Conservation (phyloP, 805 yeast genomes). For the Ogataea paradorogensis region DNA sequence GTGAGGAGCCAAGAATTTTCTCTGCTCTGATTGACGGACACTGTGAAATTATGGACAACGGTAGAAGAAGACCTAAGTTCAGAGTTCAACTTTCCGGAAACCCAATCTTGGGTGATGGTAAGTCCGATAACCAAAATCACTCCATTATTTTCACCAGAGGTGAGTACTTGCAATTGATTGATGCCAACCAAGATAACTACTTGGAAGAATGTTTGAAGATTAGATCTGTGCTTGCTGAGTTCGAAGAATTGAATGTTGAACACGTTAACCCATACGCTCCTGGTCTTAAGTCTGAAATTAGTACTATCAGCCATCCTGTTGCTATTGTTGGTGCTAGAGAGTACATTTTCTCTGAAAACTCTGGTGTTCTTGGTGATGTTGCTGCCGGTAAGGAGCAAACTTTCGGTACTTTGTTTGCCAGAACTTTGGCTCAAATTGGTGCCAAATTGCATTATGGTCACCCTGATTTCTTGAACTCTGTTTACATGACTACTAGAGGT, state of each 20-base stretch:
- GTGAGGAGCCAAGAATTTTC: conserved; percentile 68
- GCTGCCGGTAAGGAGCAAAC: conserved; percentile 92
- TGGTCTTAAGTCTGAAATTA: conserved; percentile 52
- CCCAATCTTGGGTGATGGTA: conserved; percentile 86
- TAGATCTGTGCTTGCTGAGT: conserved; percentile 77
- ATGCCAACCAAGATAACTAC: conserved; percentile 85
- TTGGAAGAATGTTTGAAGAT: conserved; percentile 82
- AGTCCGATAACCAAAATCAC: conserved; percentile 84
- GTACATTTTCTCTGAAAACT: conserved; percentile 81
- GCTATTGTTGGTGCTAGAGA: conserved; percentile 88
- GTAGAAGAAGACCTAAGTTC: conserved; percentile 73
- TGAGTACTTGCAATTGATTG: conserved; percentile 79
- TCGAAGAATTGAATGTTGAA: conserved; percentile 73
- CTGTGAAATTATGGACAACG: conserved; percentile 68
- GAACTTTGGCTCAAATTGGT: conserved; percentile 81
- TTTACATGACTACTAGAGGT: conserved; percentile 81
- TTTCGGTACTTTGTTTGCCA: conserved; percentile 79
- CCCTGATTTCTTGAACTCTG: conserved; percentile 77
- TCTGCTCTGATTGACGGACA: conserved; percentile 81
- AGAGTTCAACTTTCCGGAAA: conserved; percentile 79
- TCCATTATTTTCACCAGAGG: conserved; percentile 78
- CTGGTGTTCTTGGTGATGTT: conserved; percentile 83
- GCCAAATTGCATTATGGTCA: conserved; percentile 88
- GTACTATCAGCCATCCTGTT: conserved; percentile 59
- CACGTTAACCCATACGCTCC: conserved; percentile 83